Evolutionary conservation across 2,329 filamentous ascomycete species (phyloP), one percentile per base, ranked within the genome.

Genomic region (Apiospora malaysiana): DNA sequence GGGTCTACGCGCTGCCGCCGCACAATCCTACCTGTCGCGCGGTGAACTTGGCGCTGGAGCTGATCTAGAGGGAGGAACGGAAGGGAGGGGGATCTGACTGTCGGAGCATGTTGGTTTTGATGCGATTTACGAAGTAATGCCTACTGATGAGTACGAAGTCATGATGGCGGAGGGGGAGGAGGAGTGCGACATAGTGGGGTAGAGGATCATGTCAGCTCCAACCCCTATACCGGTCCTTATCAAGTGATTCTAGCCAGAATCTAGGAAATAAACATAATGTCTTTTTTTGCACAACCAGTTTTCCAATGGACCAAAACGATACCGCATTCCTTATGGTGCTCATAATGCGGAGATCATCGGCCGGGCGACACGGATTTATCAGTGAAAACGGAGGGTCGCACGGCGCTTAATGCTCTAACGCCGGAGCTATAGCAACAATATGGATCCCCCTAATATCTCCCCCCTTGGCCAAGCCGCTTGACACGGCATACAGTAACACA

Each of bases 1-100:
- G 76, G 76, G 75, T 75, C 21, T 72, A 70, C 42, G 70, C 70
- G 5, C 63, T 42, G 32, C 76, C 76, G 18, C 72, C 77, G 1
- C 73, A 73, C 25, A 78, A 78, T 70, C 76, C 77, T 6, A 74
- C 75, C 2, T 78, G 77, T 43, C 56, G 73, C 59, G 73, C 77
- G 0, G 75, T 77, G 23, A 69, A 76, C 47, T 42, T 77, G 68
- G 72, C 40, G 49, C 59, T 77, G 25, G 65, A 73, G 66, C 27
- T 42, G 23, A 51, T 72, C 23, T 66, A 69, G 45, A 40, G 1
- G 2, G 7, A 6, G 18, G 8, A n/a, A 40, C 14, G 27, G 51
- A 45, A 45, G 6, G 27, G 27, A 18, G 2, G 51, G 8, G 16
- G 16, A n/a, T 37, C 2, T 8, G 25, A 2, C 25, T n/a, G 56